Evolutionary conservation across 768 basidiomycete genomes (phyloP).

Genomic region (Melanogaster broomeanus): DNA sequence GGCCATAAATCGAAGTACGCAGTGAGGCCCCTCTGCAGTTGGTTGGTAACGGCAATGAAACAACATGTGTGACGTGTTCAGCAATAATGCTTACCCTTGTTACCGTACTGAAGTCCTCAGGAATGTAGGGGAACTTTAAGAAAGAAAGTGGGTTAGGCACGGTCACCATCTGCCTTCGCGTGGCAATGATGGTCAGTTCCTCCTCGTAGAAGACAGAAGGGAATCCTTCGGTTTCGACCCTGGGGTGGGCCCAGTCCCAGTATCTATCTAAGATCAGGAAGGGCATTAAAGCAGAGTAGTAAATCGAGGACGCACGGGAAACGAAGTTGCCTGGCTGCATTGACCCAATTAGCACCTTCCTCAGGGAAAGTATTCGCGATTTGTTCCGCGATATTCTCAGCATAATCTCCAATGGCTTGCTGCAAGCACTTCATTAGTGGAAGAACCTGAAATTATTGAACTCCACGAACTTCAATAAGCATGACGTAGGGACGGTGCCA

Average conservation of each 20-base stretch:
- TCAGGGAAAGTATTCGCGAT: conserved; percentile 20
- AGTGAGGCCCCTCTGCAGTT: conserved; percentile 5
- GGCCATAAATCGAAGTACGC: conserved; percentile 23
- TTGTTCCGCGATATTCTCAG: conserved; percentile 22
- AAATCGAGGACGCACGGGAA: conserved; percentile 24
- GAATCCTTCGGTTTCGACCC: conserved; percentile 17
- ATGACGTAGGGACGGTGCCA: conserved; percentile 31
- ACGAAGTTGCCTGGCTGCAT: conserved; percentile 22
- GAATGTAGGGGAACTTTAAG: conserved; percentile 16
- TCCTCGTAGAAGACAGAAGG: conserved; percentile 21
- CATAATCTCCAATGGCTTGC: conserved; percentile 31
- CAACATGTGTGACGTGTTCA: not conserved
- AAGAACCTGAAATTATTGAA: not conserved
- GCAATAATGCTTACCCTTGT: conserved; percentile 3
- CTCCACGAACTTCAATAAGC: conserved; percentile 24
- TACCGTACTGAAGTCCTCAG: conserved; percentile 19
- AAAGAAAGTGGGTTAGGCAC: conserved; percentile 22
- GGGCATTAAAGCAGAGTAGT: not conserved
- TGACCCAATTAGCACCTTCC: conserved; percentile 20
- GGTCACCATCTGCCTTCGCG: conserved; percentile 1
- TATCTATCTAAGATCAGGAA: conserved; percentile 14
- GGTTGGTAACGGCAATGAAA: not conserved
- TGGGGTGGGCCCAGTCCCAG: conserved; percentile 31
- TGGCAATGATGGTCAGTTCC: conserved; percentile 6
- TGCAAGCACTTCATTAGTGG: not conserved